A percentile compares a stretch with the other conserved stretches of the same genome.
phyloP scores from a whole-genome alignment of 371 early-diverging fungal species.

The Mortierella sp. region DNA sequence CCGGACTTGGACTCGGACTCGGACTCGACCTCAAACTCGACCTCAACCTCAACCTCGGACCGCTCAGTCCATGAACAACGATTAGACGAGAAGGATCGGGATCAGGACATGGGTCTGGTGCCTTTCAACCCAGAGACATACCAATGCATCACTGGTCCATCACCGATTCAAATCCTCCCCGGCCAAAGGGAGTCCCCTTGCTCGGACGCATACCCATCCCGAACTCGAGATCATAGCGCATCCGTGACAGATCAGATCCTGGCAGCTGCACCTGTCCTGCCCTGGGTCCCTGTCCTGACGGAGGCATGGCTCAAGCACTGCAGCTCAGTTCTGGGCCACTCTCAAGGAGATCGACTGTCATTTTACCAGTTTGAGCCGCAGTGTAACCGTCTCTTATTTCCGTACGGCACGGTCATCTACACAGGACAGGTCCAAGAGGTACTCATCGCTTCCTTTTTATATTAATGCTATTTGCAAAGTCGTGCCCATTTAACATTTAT shows the following conservation, averaged over 20 bases:
- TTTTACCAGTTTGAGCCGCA: constrained; percentile 44
- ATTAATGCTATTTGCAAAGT: too few relatives aligned
- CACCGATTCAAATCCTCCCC: constrained; percentile 23
- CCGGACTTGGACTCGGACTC: constrained; percentile 4
- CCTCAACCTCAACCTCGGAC: too few relatives aligned
- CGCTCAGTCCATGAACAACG: too few relatives aligned
- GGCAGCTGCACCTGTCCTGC: constrained; percentile 43
- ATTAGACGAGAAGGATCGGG: constrained; percentile 15
- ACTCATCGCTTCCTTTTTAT: too few relatives aligned
- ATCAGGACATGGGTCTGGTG: constrained; percentile 42
- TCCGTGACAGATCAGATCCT: constrained; percentile 38
- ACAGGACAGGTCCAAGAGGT: constrained; percentile 46
- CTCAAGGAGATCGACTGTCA: constrained; percentile 32
- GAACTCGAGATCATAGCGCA: constrained; percentile 6
- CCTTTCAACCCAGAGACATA: constrained; percentile 47
- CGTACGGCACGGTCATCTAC: constrained; percentile 48
- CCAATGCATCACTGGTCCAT: constrained; percentile 26
- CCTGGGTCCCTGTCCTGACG: constrained; percentile 46
- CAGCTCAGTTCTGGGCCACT: constrained; percentile 18
- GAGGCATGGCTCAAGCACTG: constrained; percentile 47
- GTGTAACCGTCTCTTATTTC: constrained; percentile 39
- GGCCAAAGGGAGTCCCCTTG: constrained; percentile 3
- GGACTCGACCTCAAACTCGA: not conserved
- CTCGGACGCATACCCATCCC: constrained; percentile 10
- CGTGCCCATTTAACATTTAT: too few relatives aligned